These are phyloP conservation scores for Aspergillus hancockii DNA, from an alignment of 495 filamentous ascomycete genomes.

Conservation along the genomic window DNA sequence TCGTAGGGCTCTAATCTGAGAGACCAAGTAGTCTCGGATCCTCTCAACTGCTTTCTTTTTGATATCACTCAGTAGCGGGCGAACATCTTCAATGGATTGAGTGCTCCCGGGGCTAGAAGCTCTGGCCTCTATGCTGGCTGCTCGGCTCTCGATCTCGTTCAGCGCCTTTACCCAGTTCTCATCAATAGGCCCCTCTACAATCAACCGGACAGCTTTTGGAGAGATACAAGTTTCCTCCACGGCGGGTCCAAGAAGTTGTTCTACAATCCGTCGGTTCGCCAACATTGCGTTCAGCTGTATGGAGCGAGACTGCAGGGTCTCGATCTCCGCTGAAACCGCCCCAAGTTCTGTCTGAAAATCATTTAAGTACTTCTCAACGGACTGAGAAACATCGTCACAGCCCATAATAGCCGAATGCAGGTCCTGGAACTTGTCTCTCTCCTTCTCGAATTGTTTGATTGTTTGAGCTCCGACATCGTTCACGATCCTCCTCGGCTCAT, in stretches of 20 bases:
- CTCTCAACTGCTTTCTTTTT: slow-evolving; percentile 89
- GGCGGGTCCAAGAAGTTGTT: slow-evolving; percentile 82
- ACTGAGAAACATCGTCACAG: slow-evolving; percentile 90
- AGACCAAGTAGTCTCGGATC: slow-evolving; percentile 89
- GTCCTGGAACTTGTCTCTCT: slow-evolving; percentile 87
- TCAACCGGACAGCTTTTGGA: slow-evolving; percentile 75
- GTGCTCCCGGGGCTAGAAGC: slow-evolving; percentile 58
- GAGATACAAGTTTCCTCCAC: slow-evolving; percentile 91
- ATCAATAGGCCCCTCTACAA: slow-evolving; percentile 86
- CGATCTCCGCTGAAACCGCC: slow-evolving; percentile 90
- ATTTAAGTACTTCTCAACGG: slow-evolving; percentile 87
- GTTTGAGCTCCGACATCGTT: slow-evolving; percentile 63
- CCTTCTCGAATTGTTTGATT: slow-evolving; percentile 80
- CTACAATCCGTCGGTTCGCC: slow-evolving; percentile 85
- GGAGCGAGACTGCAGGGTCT: slow-evolving; percentile 85
- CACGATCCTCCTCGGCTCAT: slow-evolving; percentile 32
- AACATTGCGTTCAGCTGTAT: slow-evolving; percentile 80
- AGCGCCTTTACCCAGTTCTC: slow-evolving; percentile 85
- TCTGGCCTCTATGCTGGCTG: slow-evolving; percentile 67
- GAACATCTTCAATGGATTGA: slow-evolving; percentile 79
- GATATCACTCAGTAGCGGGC: slow-evolving; percentile 79
- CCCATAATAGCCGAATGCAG: slow-evolving; percentile 84
- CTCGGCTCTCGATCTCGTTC: slow-evolving; percentile 79
- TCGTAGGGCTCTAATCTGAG: slow-evolving; percentile 87
- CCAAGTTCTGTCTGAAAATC: slow-evolving; percentile 92